These are phyloP conservation scores for Basidioascus undulatus DNA, from an alignment of 768 basidiomycete species.

Conservation along the genomic window DNA sequence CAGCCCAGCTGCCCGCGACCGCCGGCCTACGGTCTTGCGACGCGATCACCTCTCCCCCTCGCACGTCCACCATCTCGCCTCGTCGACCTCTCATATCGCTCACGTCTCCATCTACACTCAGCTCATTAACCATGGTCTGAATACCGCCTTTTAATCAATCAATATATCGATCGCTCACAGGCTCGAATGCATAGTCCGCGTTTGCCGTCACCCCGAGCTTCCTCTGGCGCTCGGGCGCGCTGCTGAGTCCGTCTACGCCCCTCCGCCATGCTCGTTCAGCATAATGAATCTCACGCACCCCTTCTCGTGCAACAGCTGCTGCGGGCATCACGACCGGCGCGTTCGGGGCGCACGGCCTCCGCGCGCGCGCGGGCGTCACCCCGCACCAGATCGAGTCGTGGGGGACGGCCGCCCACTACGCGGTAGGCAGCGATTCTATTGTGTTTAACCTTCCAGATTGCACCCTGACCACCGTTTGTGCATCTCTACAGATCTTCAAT, in stretches of 20 bases:
- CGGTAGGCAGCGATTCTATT: constrained; percentile 26
- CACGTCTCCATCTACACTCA: no score
- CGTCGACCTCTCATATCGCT: no score
- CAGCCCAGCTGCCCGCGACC: no score
- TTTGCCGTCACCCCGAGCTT: no score
- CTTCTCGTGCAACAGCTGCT: constrained; percentile 17
- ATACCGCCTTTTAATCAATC: no score
- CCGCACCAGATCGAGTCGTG: constrained; percentile 33
- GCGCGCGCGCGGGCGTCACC: constrained; percentile 25
- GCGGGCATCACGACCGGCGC: constrained; percentile 36
- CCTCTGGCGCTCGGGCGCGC: no score
- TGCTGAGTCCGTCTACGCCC: not conserved
- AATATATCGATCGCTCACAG: no score
- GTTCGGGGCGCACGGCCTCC: constrained; percentile 43
- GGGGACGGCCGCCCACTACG: constrained; percentile 37
- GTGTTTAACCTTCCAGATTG: not conserved
- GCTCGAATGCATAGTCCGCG: no score
- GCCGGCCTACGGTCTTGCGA: no score
- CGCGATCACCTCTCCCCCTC: no score
- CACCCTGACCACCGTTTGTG: not conserved
- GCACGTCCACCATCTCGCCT: no score
- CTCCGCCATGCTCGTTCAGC: not conserved
- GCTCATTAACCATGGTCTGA: no score
- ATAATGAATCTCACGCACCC: not conserved
- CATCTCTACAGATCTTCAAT: constrained; percentile 31